Evolutionary conservation across 2,329 filamentous ascomycete genomes (phyloP).

Genomic region (Zalaria sp.): DNA sequence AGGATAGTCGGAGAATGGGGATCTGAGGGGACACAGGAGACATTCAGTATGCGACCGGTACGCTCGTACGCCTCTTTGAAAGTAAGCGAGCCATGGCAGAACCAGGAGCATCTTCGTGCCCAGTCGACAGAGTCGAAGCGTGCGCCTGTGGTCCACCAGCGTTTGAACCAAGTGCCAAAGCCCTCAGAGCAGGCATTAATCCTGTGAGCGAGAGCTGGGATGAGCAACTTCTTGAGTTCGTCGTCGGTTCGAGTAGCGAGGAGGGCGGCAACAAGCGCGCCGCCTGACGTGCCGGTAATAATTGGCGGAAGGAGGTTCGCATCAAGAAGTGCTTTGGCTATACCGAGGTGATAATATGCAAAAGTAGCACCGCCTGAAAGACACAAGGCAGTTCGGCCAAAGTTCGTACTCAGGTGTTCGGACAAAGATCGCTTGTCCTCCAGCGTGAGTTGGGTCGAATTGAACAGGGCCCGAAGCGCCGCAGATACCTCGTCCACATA

Average conservation of each 20-base stretch:
- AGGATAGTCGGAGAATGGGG: constrained; percentile 86
- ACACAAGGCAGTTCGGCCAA: constrained; percentile 81
- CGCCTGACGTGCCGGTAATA: constrained; percentile 91
- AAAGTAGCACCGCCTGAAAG: constrained; percentile 88
- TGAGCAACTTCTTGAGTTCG: constrained; percentile 70
- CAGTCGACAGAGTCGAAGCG: constrained; percentile 89
- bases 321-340: constrained; percentile 79
- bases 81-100: constrained; percentile 78
- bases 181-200: constrained; percentile 78
- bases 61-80: constrained; percentile 90
- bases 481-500: constrained; percentile 75
- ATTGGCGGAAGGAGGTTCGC: constrained; percentile 77
- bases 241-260: constrained; percentile 84
- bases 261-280: constrained; percentile 75
- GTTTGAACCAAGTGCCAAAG: constrained; percentile 58
- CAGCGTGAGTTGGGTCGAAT: constrained; percentile 50
- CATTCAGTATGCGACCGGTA: constrained; percentile 87
- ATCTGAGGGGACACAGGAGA: constrained; percentile 89
- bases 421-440: constrained; percentile 72
- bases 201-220: constrained; percentile 71
- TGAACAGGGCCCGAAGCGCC: constrained; percentile 52
- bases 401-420: constrained; percentile 81
- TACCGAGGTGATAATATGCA: constrained; percentile 92
- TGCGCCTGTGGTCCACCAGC: constrained; percentile 88
- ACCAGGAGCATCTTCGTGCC: constrained; percentile 78